A percentile compares a stretch with the other conserved stretches of the same genome.
phyloP scores from a whole-genome alignment of 2,329 filamentous ascomycete genomes.

The Alternaria ethzedia region DNA sequence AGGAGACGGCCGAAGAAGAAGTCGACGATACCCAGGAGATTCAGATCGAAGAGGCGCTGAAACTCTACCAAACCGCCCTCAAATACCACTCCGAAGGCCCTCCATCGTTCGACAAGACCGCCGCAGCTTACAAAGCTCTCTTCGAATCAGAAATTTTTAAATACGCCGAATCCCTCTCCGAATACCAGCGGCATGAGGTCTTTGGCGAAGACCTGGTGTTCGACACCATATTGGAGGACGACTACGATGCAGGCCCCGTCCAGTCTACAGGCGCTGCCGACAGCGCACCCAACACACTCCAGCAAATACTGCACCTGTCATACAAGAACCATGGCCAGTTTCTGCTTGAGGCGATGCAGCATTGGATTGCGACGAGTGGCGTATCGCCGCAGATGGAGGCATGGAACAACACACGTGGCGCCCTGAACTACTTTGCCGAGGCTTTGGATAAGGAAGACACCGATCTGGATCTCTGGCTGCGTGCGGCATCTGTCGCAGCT shows the following conservation, averaged over 20 bases:
- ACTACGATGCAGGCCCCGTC: constrained; percentile 51
- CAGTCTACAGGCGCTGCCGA: constrained; percentile 67
- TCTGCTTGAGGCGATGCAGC: constrained; percentile 74
- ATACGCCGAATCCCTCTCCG: constrained; percentile 84
- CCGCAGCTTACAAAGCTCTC: constrained; percentile 80
- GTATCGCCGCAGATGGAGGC: constrained; percentile 43
- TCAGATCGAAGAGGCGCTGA: constrained; percentile 95
- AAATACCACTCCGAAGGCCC: constrained; percentile 91
- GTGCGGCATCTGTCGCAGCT: constrained; percentile 63
- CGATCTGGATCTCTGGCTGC: constrained; percentile 69
- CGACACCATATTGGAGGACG: constrained; percentile 50
- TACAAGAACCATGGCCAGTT: constrained; percentile 98
- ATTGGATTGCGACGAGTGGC: constrained; percentile 50
- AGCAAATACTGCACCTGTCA: constrained; percentile 88
- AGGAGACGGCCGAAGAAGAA: constrained; percentile 86
- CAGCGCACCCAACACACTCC: constrained; percentile 77
- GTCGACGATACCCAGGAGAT: constrained; percentile 95
- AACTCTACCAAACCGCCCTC: constrained; percentile 88
- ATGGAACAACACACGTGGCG: constrained; percentile 32
- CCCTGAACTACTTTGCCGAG: constrained; percentile 63
- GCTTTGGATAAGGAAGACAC: constrained; percentile 70
- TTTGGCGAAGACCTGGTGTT: constrained; percentile 54
- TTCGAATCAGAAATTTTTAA: constrained; percentile 94
- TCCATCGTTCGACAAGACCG: constrained; percentile 74
- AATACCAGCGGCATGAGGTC: constrained; percentile 74